Conservation (phyloP, 371 early-diverging fungal species). For the Syncephalastrum racemosum region DNA sequence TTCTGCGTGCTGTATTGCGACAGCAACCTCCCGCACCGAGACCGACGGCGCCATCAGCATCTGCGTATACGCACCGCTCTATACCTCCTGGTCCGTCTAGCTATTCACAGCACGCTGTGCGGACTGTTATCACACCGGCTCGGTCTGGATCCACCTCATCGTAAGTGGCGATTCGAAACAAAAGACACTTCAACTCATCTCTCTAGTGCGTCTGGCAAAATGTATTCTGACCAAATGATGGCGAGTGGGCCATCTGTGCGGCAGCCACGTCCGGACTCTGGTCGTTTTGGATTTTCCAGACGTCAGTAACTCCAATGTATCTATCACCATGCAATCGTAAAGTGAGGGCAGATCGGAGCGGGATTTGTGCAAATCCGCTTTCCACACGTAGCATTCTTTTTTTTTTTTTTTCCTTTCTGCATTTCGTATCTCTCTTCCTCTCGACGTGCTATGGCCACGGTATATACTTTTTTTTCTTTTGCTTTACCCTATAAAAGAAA, state of each 20-base stretch:
- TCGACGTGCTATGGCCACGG: slow-evolving; percentile 10
- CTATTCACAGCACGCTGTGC: slow-evolving; percentile 13
- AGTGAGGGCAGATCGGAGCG: too few relatives aligned
- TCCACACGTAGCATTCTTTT: slow-evolving; percentile 4
- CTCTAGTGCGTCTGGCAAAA: not conserved
- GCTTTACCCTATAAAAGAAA: not conserved
- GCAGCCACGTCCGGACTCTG: not conserved
- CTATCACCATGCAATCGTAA: too few relatives aligned
- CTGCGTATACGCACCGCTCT: too few relatives aligned
- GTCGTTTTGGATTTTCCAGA: not conserved
- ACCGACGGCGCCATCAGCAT: slow-evolving; percentile 1
- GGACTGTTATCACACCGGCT: slow-evolving; percentile 20
- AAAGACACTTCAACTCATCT: not conserved
- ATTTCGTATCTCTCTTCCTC: too few relatives aligned
- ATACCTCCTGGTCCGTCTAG: not conserved
- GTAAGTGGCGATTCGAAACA: slow-evolving; percentile 5
- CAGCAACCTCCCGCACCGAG: slow-evolving; percentile 11
- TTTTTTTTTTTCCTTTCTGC: slow-evolving; percentile 12
- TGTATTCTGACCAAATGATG: slow-evolving; percentile 13
- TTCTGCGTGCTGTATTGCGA: slow-evolving; percentile 36
- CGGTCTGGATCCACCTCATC: slow-evolving; percentile 21
- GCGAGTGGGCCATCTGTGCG: slow-evolving; percentile 1
- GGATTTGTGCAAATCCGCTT: too few relatives aligned
- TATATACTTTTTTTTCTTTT: slow-evolving; percentile 1
- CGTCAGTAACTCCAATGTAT: not conserved